A percentile compares a stretch with the other conserved stretches of the same genome.
These are phyloP conservation scores for Hypoxylon crocopeplum DNA, from an alignment of 495 filamentous ascomycete genomes.

Conservation along the genomic window DNA sequence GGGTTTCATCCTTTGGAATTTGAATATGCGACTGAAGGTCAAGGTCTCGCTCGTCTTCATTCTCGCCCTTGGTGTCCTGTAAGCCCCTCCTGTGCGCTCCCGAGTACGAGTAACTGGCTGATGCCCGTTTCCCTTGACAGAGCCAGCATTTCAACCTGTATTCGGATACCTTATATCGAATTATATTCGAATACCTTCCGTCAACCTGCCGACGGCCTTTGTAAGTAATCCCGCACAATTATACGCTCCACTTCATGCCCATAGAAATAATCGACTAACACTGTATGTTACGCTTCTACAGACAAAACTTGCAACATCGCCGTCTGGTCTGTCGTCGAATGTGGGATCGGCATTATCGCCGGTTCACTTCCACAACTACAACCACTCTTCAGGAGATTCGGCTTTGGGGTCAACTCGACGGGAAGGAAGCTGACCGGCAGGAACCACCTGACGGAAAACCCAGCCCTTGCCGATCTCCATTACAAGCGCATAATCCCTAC, in stretches of 20 bases:
- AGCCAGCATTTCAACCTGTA: slow-evolving; percentile 23
- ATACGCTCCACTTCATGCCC: background rate
- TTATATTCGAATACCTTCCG: background rate
- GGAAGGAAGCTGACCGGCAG: background rate
- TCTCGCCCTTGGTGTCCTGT: slow-evolving; percentile 31
- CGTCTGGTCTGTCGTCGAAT: slow-evolving; percentile 31
- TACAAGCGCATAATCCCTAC: too few species aligned
- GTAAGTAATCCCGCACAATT: slow-evolving; percentile 9
- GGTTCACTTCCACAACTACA: slow-evolving; percentile 30
- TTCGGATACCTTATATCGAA: slow-evolving; percentile 21
- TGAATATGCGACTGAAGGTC: slow-evolving; percentile 26
- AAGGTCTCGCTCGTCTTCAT: slow-evolving; percentile 27
- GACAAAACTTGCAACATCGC: slow-evolving; percentile 6
- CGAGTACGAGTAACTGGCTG: background rate
- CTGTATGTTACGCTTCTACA: background rate
- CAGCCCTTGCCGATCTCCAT: too few species aligned
- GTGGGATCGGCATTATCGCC: slow-evolving; percentile 34
- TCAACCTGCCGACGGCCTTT: background rate
- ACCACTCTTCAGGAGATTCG: slow-evolving; percentile 13
- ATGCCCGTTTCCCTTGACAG: slow-evolving; percentile 3
- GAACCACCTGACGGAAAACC: too few species aligned
- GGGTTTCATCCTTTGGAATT: slow-evolving; percentile 22
- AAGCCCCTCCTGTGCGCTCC: background rate
- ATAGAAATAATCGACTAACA: background rate
- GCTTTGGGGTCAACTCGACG: background rate